These are phyloP conservation scores for Cercospora citrullina DNA, from an alignment of 2,329 filamentous ascomycete species.

Conservation along the genomic window DNA sequence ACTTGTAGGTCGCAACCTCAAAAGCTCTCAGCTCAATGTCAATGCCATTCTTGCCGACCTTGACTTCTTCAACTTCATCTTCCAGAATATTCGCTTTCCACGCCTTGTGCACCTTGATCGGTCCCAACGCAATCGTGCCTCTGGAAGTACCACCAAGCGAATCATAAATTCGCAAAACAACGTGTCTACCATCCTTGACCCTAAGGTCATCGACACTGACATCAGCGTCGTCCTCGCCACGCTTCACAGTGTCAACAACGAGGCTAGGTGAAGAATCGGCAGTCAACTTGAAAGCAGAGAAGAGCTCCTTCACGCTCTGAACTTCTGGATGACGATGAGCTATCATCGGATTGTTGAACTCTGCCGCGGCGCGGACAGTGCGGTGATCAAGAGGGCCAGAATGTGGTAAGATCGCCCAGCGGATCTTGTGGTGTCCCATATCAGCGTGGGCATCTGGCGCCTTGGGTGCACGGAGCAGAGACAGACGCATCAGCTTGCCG, in stretches of 20 bases:
- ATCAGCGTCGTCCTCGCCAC: conserved; percentile 63
- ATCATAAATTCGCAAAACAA: conserved; percentile 86
- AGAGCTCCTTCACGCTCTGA: conserved; percentile 33
- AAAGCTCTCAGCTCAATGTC: conserved; percentile 43
- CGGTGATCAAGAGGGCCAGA: conserved; percentile 66
- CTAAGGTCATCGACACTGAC: conserved; percentile 58
- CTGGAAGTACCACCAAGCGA: conserved; percentile 77
- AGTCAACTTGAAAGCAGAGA: conserved; percentile 65
- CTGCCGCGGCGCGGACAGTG: conserved; percentile 80
- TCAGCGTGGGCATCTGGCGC: conserved; percentile 91
- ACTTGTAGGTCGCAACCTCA: conserved; percentile 42
- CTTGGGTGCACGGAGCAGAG: conserved; percentile 82
- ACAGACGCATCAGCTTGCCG: conserved; percentile 86
- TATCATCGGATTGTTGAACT: conserved; percentile 82
- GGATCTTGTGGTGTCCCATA: conserved; percentile 80
- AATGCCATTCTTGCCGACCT: conserved; percentile 46
- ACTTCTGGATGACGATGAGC: conserved; percentile 47
- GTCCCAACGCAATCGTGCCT: conserved; percentile 65
- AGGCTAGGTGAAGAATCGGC: conserved; percentile 46
- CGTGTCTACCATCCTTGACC: conserved; percentile 64
- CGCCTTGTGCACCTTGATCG: conserved; percentile 70
- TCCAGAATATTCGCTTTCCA: conserved; percentile 86
- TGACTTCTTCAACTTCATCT: conserved; percentile 72
- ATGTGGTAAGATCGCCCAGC: conserved; percentile 89
- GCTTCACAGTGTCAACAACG: conserved; percentile 86